Base-by-base conservation (phyloP, 2,329 filamentous ascomycete species). In the Penicillium occitanis region DNA sequence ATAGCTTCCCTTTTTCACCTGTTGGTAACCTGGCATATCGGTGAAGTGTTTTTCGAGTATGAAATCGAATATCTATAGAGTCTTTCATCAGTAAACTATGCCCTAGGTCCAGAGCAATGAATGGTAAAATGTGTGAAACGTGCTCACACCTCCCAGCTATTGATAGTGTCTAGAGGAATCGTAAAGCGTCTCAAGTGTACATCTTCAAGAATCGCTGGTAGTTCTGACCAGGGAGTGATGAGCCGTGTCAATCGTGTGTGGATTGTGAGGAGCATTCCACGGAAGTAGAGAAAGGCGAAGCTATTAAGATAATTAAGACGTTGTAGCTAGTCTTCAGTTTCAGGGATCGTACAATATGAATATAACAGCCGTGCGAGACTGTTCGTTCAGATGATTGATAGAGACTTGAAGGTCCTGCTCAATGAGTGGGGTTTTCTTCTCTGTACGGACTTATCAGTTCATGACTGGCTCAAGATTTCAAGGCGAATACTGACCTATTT, bases 111-210 rank as follows among this genome's bases (percentile, higher is more conserved):
- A 17, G 7, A 17, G 30, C n/a, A 17, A 59, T 14, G 7, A 30
- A 25, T 11, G 53, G n/a, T 11, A 2, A 14, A 14, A 8, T 8
- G 5, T 8, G 5, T 19, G n/a, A 51, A 51, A 28, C 3, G 17
- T 51, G 13, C 48, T 59, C 57, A 44, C 40, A 59, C 57, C 57
- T 59, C 57, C 57, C 57, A 44, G 13, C 19, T 59, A n/a, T 59
- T 30, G 57, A 59, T 59, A 6, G 57, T 59, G 6, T 59, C 37
- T 11, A 59, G 40, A 28, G 57, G 57, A 8, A 59, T 44, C 13
- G 57, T 28, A 44, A 59, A 59, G 22, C 37, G 35, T 25, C 57
- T 40, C 25, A 59, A 42, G 30, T 59, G 57, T 17, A 37, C 57
- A 44, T 59, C 37, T 40, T 59, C 57, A 17, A 59, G 57, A 1